Evolutionary conservation across 2,329 filamentous ascomycete species (phyloP).

Genomic region (Rachicladosporium sp.): DNA sequence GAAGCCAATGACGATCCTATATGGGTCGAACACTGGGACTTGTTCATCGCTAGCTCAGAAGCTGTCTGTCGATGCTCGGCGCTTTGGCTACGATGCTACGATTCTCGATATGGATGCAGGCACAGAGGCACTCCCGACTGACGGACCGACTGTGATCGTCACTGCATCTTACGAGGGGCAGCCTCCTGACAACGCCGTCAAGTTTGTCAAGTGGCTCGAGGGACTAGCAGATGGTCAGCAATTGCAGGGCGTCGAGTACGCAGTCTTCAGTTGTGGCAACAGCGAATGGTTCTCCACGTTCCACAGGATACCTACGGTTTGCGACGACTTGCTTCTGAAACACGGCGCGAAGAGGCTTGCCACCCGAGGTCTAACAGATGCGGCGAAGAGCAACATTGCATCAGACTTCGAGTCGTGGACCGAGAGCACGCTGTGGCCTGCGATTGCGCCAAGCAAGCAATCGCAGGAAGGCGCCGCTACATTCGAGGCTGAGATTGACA

Average conservation of each 20-base stretch:
- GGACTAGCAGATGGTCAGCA: conserved; percentile 1
- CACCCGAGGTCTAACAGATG: conserved; percentile 24
- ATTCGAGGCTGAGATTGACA: background rate
- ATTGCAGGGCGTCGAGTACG: conserved; percentile 24
- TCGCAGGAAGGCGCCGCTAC: background rate
- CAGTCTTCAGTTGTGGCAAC: conserved; percentile 32
- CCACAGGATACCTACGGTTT: conserved; percentile 27
- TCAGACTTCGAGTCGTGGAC: conserved; percentile 29
- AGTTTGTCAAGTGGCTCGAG: conserved; percentile 30
- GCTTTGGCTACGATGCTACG: conserved; percentile 23
- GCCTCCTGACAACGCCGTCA: conserved; percentile 31
- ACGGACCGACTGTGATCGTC: conserved; percentile 27
- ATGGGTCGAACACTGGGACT: conserved; percentile 30
- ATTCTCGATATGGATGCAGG: conserved; percentile 23
- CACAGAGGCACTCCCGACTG: conserved; percentile 18
- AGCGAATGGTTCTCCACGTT: conserved; percentile 31
- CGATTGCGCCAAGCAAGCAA: background rate
- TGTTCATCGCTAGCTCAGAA: conserved; percentile 29
- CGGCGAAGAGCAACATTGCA: conserved; percentile 26
- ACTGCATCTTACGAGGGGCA: conserved; percentile 32
- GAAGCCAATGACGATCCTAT: conserved; percentile 25
- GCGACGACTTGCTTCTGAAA: conserved; percentile 22
- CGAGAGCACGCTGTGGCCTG: conserved; percentile 3
- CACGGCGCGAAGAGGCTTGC: conserved; percentile 21
- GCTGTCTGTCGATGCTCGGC: conserved; percentile 22